phyloP scores from a whole-genome alignment of 768 basidiomycete species.

The Termitomyces sp. region DNA sequence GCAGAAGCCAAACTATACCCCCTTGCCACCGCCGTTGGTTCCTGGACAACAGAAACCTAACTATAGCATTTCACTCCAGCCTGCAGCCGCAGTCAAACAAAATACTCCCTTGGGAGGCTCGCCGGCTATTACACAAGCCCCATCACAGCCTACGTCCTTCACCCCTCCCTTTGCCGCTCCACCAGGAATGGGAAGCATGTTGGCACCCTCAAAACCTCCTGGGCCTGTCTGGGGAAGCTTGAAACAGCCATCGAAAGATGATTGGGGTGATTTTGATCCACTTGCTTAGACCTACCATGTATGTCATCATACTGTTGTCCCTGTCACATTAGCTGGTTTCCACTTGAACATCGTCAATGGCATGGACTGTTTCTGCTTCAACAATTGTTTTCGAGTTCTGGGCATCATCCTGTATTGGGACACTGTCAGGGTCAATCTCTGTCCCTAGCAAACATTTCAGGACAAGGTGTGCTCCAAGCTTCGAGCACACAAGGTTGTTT shows the following conservation, averaged over 20 bases:
- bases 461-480: slow-evolving; percentile 67
- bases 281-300: slow-evolving; percentile 34
- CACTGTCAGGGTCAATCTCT: slow-evolving; percentile 29
- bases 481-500: slow-evolving; percentile 68
- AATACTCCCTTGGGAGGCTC: neutral
- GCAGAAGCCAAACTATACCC: slow-evolving; percentile 1
- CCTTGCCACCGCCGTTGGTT: neutral
- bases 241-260: slow-evolving; percentile 54
- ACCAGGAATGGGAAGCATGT: slow-evolving; percentile 39
- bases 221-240: slow-evolving; percentile 39
- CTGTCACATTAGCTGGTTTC: slow-evolving; percentile 24
- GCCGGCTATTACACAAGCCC: slow-evolving; percentile 2
- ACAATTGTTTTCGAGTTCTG: slow-evolving; percentile 46
- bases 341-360: slow-evolving; percentile 38
- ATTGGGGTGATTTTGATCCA: slow-evolving; percentile 84
- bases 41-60: slow-evolving; percentile 18
- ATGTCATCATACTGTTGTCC: slow-evolving; percentile 8
- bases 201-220: slow-evolving; percentile 60
- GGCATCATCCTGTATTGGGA: slow-evolving; percentile 27
- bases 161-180: slow-evolving; percentile 18
- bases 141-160: slow-evolving; percentile 2
- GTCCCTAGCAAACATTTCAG: slow-evolving; percentile 54
- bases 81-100: slow-evolving; percentile 9
- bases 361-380: slow-evolving; percentile 42
- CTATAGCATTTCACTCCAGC: slow-evolving; percentile 23